Percentiles rank a stretch among this genome's conserved stretches.
Evolutionary conservation across 495 filamentous ascomycete species (phyloP).

Genomic region (Apodospora peruviana): DNA sequence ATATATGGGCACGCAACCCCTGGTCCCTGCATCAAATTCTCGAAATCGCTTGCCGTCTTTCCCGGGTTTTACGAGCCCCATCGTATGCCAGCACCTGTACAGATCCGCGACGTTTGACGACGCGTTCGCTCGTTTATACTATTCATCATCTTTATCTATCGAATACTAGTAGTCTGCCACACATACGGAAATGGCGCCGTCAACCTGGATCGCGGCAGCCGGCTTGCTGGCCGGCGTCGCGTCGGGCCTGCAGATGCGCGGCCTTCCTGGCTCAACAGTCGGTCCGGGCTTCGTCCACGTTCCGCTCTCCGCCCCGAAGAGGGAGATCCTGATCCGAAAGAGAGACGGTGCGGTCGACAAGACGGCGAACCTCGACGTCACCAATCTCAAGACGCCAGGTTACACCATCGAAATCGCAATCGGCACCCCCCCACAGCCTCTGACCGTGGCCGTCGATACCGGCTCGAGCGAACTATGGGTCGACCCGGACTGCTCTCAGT

Average conservation of each 20-base stretch:
- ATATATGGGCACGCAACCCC: too few species aligned
- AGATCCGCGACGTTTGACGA: too few species aligned
- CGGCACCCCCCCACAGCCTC: slow-evolving; percentile 17
- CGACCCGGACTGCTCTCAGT: slow-evolving; percentile 13
- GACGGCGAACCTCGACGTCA: neutral
- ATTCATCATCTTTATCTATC: too few species aligned
- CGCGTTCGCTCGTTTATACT: too few species aligned
- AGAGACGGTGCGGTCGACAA: neutral
- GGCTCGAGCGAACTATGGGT: slow-evolving; percentile 24
- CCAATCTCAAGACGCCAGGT: neutral
- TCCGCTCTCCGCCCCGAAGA: neutral
- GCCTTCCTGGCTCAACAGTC: neutral
- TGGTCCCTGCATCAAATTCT: too few species aligned
- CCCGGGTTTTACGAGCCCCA: too few species aligned
- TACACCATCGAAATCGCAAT: slow-evolving; percentile 10
- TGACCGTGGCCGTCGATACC: slow-evolving; percentile 19
- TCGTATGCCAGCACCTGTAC: too few species aligned
- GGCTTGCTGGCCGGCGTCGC: neutral
- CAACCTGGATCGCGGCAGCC: neutral
- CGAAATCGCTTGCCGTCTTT: too few species aligned
- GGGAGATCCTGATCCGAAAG: neutral
- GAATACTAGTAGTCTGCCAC: too few species aligned
- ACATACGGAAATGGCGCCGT: slow-evolving; percentile 4
- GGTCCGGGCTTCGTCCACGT: slow-evolving; percentile 1
- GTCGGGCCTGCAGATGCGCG: neutral